phyloP scores from a whole-genome alignment of 768 basidiomycete genomes.

The Baorangia bicolor region DNA sequence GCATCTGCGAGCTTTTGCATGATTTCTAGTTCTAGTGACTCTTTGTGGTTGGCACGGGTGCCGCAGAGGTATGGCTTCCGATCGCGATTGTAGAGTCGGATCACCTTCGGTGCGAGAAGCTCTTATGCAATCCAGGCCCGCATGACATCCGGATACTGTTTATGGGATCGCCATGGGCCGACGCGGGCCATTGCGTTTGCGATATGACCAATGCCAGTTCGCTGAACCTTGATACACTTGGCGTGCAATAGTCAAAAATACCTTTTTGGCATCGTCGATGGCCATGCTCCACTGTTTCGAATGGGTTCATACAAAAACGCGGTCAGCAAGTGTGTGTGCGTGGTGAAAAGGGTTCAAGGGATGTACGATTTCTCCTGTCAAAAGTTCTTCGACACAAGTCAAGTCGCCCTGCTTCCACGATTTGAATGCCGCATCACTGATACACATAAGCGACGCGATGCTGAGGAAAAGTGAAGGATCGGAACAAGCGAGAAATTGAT shows the following conservation, averaged over 20 bases:
- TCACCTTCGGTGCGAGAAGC: too few relatives aligned
- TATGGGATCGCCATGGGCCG: not conserved
- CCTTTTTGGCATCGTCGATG: too few relatives aligned
- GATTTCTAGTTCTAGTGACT: constrained; percentile 1
- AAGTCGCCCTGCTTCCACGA: not conserved
- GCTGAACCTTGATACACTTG: too few relatives aligned
- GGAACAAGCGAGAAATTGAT: too few relatives aligned
- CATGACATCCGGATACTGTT: constrained; percentile 4
- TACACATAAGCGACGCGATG: not conserved
- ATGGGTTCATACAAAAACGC: too few relatives aligned
- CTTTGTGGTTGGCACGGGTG: not conserved
- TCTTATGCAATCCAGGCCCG: constrained; percentile 15
- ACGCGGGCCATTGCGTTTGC: not conserved
- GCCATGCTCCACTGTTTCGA: too few relatives aligned
- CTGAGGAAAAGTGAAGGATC: too few relatives aligned
- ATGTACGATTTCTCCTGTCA: not conserved
- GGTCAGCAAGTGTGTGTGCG: not conserved
- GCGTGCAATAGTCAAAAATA: too few relatives aligned
- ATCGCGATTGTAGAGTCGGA: not conserved
- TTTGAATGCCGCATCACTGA: not conserved
- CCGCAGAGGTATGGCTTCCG: constrained; percentile 14
- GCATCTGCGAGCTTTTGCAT: constrained; percentile 8
- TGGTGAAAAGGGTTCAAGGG: not conserved
- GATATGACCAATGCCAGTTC: too few relatives aligned
- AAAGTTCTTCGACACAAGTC: not conserved